Conservation (phyloP, 495 filamentous ascomycete genomes). For the Penicillium turbatum region DNA sequence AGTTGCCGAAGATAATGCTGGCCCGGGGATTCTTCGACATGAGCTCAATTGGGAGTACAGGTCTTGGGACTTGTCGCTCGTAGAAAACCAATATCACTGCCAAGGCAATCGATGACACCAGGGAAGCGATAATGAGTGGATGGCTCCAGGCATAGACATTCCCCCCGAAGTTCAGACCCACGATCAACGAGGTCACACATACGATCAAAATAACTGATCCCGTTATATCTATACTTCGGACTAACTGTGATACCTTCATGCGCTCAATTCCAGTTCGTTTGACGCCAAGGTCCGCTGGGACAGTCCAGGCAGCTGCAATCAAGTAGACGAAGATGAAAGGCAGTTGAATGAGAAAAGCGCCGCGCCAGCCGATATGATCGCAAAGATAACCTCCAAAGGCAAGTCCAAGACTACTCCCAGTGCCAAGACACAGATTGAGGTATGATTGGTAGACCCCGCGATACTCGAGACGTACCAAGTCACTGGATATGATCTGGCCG, state of each 20-base stretch:
- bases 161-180: slow-evolving; percentile 74
- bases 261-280: slow-evolving; percentile 42
- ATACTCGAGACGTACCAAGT: slow-evolving; percentile 70
- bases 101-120: slow-evolving; percentile 52
- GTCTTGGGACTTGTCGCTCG: slow-evolving; percentile 55
- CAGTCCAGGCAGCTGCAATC: slow-evolving; percentile 49
- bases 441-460: slow-evolving; percentile 74
- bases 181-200: slow-evolving; percentile 61
- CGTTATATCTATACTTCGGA: slow-evolving; percentile 63
- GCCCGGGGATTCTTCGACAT: slow-evolving; percentile 56
- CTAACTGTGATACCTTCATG: slow-evolving; percentile 50
- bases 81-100: slow-evolving; percentile 58
- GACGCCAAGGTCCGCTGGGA: slow-evolving; percentile 58
- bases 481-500: slow-evolving; percentile 68
- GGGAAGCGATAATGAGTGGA: slow-evolving; percentile 60
- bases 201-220: slow-evolving; percentile 63
- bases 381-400: slow-evolving; percentile 70
- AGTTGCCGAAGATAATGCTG: slow-evolving; percentile 66
- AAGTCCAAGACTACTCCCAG: slow-evolving; percentile 61
- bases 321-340: slow-evolving; percentile 59
- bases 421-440: slow-evolving; percentile 64
- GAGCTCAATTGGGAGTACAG: slow-evolving; percentile 69
- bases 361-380: slow-evolving; percentile 70
- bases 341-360: slow-evolving; percentile 66
- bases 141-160: slow-evolving; percentile 71